Evolutionary conservation across 1,284 basidiomycete genomes (phyloP).

Genomic region (Leccinum subfulvum): DNA sequence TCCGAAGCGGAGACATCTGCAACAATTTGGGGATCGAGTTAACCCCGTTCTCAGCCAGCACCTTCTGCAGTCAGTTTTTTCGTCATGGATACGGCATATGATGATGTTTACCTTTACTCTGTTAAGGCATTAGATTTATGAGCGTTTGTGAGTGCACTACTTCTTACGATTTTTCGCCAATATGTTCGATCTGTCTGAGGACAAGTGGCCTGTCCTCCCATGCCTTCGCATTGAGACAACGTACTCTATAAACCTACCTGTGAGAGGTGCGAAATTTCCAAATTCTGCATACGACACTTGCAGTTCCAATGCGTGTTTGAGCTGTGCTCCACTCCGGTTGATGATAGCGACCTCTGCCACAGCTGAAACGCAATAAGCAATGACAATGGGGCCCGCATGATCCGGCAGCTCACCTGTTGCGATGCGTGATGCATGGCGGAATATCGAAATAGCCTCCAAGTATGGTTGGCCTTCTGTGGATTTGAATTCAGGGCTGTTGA

Average conservation of each 20-base stretch:
- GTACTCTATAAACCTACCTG: conserved; percentile 45
- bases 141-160: neutral
- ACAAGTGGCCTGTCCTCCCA: conserved; percentile 85
- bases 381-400: neutral
- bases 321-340: conserved; percentile 57
- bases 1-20: conserved; percentile 52
- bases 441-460: conserved; percentile 63
- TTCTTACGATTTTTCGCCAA: conserved; percentile 83
- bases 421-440: conserved; percentile 68
- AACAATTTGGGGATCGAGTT: conserved; percentile 58
- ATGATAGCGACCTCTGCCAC: conserved; percentile 70
- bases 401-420: conserved; percentile 49
- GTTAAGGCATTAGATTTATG: conserved; percentile 4
- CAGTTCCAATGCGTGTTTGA: conserved; percentile 74
- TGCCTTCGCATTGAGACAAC: conserved; percentile 73
- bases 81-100: neutral
- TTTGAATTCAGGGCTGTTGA: conserved; percentile 67
- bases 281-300: conserved; percentile 31
- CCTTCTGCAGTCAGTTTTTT: conserved; percentile 39
- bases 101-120: conserved; percentile 52
- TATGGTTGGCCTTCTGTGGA: conserved; percentile 67
- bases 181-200: conserved; percentile 74
- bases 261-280: conserved; percentile 9
- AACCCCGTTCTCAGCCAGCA: conserved; percentile 71
- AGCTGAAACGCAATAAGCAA: conserved; percentile 41